Evolutionary conservation across 257 asterid genomes (phyloP).

Genomic region (Ballota nigra): DNA sequence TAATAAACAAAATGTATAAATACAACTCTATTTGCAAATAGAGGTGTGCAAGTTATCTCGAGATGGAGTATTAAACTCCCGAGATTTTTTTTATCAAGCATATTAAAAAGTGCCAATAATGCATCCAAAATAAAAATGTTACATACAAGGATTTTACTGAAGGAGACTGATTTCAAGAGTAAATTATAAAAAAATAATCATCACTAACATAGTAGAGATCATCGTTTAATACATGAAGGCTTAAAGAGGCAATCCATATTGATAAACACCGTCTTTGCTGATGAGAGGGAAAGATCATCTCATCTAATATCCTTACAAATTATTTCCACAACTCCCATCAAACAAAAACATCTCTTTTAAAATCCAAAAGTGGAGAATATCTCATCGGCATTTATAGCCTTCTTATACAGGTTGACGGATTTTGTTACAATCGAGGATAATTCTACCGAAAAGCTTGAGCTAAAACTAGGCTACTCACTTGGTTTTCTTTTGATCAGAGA

Average conservation of each 20-base stretch:
- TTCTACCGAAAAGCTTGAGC: slow-evolving; percentile 2
- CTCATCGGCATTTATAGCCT: background rate
- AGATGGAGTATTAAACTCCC: too few species aligned
- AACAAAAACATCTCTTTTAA: slow-evolving; percentile 13
- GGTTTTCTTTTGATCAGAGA: slow-evolving; percentile 33
- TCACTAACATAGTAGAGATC: background rate
- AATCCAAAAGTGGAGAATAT: background rate
- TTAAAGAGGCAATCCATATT: background rate
- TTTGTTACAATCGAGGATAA: slow-evolving; percentile 12
- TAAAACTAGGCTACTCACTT: slow-evolving; percentile 15
- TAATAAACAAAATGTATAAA: too few species aligned
- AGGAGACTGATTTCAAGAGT: background rate
- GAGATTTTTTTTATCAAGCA: too few species aligned
- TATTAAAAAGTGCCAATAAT: too few species aligned
- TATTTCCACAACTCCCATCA: background rate
- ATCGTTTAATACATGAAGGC: background rate
- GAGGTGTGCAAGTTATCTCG: too few species aligned
- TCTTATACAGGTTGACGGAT: slow-evolving; percentile 10
- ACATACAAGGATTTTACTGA: too few species aligned
- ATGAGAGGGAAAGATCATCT: background rate
- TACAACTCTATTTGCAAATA: too few species aligned
- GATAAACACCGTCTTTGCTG: background rate
- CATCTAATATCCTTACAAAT: background rate
- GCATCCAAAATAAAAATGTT: too few species aligned
- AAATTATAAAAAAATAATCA: background rate